phyloP scores from a whole-genome alignment of 176 grass and related monocot genomes.

The Bothriochloa decipiens region DNA sequence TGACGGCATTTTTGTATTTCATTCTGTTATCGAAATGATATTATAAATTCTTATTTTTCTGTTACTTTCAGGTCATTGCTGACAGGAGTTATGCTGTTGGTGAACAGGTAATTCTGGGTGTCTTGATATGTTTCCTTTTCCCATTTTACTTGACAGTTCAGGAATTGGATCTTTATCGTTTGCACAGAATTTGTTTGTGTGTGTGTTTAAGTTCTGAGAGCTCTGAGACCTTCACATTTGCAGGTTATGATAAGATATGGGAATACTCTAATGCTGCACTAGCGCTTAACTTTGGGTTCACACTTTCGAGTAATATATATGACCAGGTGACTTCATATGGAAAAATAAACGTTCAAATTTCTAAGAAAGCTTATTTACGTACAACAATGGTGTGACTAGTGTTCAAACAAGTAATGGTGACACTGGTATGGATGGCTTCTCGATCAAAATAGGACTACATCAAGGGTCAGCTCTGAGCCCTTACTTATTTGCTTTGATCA shows the following conservation, averaged over 20 bases:
- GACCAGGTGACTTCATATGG: slow-evolving; percentile 64
- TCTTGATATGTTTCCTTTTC: slow-evolving; percentile 6
- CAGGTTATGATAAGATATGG: slow-evolving; percentile 90
- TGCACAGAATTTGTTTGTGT: not conserved
- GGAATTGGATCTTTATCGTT: slow-evolving; percentile 14
- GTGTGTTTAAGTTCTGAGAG: not conserved
- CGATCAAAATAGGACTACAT: not conserved
- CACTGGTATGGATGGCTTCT: not conserved
- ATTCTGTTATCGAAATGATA: not conserved
- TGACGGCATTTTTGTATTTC: not conserved
- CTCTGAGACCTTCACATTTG: slow-evolving; percentile 34
- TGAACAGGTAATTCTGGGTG: slow-evolving; percentile 65
- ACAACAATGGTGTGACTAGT: not conserved
- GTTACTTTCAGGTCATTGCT: slow-evolving; percentile 54
- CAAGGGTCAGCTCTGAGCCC: not conserved
- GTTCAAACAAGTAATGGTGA: not conserved
- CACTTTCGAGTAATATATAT: slow-evolving; percentile 68
- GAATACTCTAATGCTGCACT: slow-evolving; percentile 73
- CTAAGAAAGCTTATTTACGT: not conserved
- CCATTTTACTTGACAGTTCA: not conserved
- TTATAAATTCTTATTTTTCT: slow-evolving; percentile 25
- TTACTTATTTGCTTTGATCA: not conserved
- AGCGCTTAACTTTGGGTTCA: slow-evolving; percentile 83
- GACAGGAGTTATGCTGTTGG: slow-evolving; percentile 67
- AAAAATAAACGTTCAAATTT: not conserved